A percentile compares a stretch with the other conserved stretches of the same genome.
These are phyloP conservation scores for Solanum pimpinellifolium DNA, from an alignment of 257 asterid species.

Conservation along the genomic window DNA sequence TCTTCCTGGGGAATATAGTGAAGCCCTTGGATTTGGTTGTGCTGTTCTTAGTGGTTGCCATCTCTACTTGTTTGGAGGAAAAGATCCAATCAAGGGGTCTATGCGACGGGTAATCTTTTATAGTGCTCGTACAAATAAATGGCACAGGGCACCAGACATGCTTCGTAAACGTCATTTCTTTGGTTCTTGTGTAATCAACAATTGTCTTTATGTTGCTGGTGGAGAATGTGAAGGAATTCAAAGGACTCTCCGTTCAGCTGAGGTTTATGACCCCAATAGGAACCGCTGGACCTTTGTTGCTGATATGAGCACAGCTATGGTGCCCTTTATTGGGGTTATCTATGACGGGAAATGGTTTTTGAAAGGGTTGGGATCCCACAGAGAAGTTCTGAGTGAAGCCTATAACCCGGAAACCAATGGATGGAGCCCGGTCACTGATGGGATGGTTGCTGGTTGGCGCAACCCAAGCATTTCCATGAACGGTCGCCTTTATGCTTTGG, in stretches of 20 bases:
- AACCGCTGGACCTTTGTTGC: slow-evolving; percentile 35
- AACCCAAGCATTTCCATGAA: slow-evolving; percentile 37
- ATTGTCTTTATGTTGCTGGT: slow-evolving; percentile 45
- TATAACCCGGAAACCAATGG: slow-evolving; percentile 21
- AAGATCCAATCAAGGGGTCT: slow-evolving; percentile 34
- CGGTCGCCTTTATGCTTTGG: slow-evolving; percentile 32
- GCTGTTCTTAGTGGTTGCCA: slow-evolving; percentile 45
- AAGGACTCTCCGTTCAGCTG: slow-evolving; percentile 40
- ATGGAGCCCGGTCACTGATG: slow-evolving; percentile 25
- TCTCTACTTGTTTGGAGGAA: slow-evolving; percentile 38
- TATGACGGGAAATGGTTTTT: slow-evolving; percentile 36
- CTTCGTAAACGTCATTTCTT: slow-evolving; percentile 37
- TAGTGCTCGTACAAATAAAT: slow-evolving; percentile 38
- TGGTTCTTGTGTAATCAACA: slow-evolving; percentile 35
- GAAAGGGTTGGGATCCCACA: slow-evolving; percentile 36
- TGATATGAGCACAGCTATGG: slow-evolving; percentile 45
- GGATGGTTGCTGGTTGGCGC: slow-evolving; percentile 39
- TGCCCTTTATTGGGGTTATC: slow-evolving; percentile 38
- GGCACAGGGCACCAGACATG: slow-evolving; percentile 48
- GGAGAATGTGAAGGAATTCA: slow-evolving; percentile 44
- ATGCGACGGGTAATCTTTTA: slow-evolving; percentile 42
- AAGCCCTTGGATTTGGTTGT: slow-evolving; percentile 45
- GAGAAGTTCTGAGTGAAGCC: slow-evolving; percentile 34
- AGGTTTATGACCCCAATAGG: slow-evolving; percentile 36
- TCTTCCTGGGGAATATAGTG: slow-evolving; percentile 37